Percentiles rank a stretch among this genome's conserved stretches.
phyloP scores from a whole-genome alignment of 805 yeast species.

The Pichia scutulata region DNA sequence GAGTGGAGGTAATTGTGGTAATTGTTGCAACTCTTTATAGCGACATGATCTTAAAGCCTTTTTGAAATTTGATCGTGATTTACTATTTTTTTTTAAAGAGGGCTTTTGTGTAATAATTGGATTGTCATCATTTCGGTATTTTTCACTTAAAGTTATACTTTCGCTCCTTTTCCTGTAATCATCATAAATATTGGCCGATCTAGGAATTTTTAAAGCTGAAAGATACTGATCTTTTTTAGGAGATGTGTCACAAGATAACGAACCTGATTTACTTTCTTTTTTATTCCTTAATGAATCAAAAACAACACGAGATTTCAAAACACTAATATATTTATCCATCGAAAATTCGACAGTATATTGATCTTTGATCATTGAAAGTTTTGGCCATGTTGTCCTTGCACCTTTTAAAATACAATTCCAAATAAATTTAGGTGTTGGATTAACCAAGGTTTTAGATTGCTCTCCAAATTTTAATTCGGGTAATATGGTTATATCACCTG shows the following conservation, averaged over 20 bases:
- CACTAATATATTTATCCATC: constrained; percentile 70
- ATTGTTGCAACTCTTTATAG: not conserved
- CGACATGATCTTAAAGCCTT: not conserved
- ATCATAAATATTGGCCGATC: not conserved
- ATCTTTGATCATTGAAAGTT: constrained; percentile 73
- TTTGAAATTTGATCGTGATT: not conserved
- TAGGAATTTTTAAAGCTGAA: not conserved
- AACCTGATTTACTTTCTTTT: not conserved
- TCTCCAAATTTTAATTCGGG: constrained; percentile 64
- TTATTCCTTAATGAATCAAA: constrained; percentile 16
- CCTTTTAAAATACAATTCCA: constrained; percentile 70
- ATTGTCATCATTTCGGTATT: constrained; percentile 43
- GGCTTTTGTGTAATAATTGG: not conserved
- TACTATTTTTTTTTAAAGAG: not conserved
- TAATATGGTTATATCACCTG: constrained; percentile 89
- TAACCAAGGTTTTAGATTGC: constrained; percentile 54
- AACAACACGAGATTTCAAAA: constrained; percentile 54
- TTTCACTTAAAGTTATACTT: constrained; percentile 17
- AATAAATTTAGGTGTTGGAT: constrained; percentile 76
- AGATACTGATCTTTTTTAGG: not conserved
- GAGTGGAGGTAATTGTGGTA: not conserved
- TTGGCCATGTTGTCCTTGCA: constrained; percentile 92
- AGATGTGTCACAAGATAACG: constrained; percentile 1
- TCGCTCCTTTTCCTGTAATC: constrained; percentile 1
- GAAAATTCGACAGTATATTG: constrained; percentile 89